Evolutionary conservation across 495 filamentous ascomycete species (phyloP), one percentile per base, ranked within the genome.

Genomic region (Daldinia concentrica): DNA sequence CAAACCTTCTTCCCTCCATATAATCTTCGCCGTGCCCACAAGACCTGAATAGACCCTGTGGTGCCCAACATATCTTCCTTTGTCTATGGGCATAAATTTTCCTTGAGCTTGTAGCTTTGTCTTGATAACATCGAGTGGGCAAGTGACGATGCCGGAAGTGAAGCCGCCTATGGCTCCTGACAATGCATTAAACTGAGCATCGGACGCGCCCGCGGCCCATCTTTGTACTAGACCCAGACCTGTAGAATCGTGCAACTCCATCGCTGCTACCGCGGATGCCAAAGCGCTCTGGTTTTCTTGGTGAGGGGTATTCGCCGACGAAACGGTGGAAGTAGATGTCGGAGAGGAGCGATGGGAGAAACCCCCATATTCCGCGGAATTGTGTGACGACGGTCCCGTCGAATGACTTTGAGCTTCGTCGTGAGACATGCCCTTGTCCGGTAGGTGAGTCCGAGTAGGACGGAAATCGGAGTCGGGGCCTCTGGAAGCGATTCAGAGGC

Each of bases 111-210:
- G 95, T 58, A 99, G 80, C 78, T 97, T 98, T 51, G 95, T 99
- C 82, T 99, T 99, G 76, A 99, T 98, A 58, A 99, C 95, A 85
- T 99, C 95, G 60, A 99, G 88, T 19, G 95, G 95, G 77, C 95
- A 99, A 48, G 95, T 98, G 69, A 98, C 93, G 43, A 98, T 87
- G 7, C 95, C 95, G 4, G 94, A 97, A 5, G 91, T 92, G 68
- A 97, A 91, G 60, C 95, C 95, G 57, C 94, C 95, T 39, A 90
- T 84, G 9, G 93, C 96, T 50, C 95, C 95, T 39, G 93, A 89
- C 45, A 98, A 83, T 50, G 92, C 84, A 68, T 87, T 83, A 73
- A 89, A 85, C 57, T 82, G 82, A 17, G 83, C 80, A 54, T 85
- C 79, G 34, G 84, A 84, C 52, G 84, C 85, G 27, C 55, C 26